phyloP scores from a whole-genome alignment of 371 early-diverging fungal genomes.

The Rhizopus microsporus region DNA sequence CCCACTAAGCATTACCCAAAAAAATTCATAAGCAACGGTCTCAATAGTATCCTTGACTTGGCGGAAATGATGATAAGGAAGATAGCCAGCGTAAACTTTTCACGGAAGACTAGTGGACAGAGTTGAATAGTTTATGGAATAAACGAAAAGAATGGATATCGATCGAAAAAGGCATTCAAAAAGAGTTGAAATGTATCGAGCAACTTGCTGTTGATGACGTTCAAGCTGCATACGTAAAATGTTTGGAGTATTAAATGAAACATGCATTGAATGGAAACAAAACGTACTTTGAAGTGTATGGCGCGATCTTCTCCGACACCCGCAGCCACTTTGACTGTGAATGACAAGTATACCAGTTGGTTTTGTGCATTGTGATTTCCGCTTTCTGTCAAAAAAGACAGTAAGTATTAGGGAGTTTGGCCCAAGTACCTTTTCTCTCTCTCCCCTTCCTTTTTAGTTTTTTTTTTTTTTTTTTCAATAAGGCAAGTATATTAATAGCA shows the following conservation, averaged over 20 bases:
- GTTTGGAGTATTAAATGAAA: slow-evolving; percentile 1
- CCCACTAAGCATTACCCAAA: too few relatives aligned
- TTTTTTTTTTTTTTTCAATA: background rate
- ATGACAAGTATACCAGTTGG: slow-evolving; percentile 5
- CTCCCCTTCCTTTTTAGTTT: background rate
- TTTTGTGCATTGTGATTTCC: slow-evolving; percentile 1
- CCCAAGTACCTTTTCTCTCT: slow-evolving; percentile 4
- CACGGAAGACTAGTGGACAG: too few relatives aligned
- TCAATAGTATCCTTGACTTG: too few relatives aligned
- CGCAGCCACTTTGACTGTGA: background rate
- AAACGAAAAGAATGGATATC: slow-evolving; percentile 2
- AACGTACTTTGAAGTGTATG: slow-evolving; percentile 8
- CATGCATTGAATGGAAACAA: slow-evolving; percentile 10
- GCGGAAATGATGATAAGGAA: too few relatives aligned
- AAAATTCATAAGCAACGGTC: too few relatives aligned
- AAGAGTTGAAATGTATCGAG: slow-evolving; percentile 4
- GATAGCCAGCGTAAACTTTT: too few relatives aligned
- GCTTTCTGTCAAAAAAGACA: slow-evolving; percentile 1
- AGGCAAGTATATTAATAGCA: too few relatives aligned
- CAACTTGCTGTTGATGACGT: slow-evolving; percentile 1
- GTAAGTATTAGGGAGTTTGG: slow-evolving; percentile 1
- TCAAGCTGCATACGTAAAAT: slow-evolving; percentile 1
- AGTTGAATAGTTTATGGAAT: background rate
- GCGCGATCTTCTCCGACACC: slow-evolving; percentile 46
- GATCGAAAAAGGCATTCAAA: background rate